A percentile compares a stretch with the other conserved stretches of the same genome.
Evolutionary conservation across 2,329 filamentous ascomycete species (phyloP).

Genomic region (Periconia digitata): DNA sequence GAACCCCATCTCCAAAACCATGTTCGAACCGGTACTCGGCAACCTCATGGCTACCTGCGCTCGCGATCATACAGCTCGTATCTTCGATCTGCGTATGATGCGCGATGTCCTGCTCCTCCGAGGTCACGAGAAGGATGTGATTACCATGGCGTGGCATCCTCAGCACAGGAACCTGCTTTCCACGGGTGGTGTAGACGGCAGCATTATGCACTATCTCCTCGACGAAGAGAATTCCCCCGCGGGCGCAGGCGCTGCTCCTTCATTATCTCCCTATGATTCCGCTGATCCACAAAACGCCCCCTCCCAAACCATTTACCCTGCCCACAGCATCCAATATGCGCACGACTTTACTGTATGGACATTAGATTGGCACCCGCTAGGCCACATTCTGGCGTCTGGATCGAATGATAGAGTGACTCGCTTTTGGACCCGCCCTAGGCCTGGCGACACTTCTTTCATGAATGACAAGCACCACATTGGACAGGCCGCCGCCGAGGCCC

Average conservation of each 20-base stretch:
- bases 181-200: slow-evolving; percentile 86
- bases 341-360: slow-evolving; percentile 98
- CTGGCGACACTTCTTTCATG: slow-evolving; percentile 80
- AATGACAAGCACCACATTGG: slow-evolving; percentile 96
- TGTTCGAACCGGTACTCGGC: slow-evolving; percentile 84
- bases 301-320: slow-evolving; percentile 88
- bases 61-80: slow-evolving; percentile 85
- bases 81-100: slow-evolving; percentile 98
- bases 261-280: slow-evolving; percentile 81
- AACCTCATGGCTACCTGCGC: slow-evolving; percentile 88
- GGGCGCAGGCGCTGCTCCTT: slow-evolving; percentile 67
- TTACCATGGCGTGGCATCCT: slow-evolving; percentile 90
- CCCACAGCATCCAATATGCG: slow-evolving; percentile 81
- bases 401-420: slow-evolving; percentile 96
- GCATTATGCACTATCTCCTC: slow-evolving; percentile 90
- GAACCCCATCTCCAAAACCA: slow-evolving; percentile 90
- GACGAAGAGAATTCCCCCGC: slow-evolving; percentile 87
- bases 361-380: slow-evolving; percentile 94
- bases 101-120: slow-evolving; percentile 91
- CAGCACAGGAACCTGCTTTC: slow-evolving; percentile 86
- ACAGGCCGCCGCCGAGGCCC: slow-evolving; percentile 86
- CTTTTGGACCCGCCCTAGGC: slow-evolving; percentile 91
- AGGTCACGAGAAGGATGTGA: slow-evolving; percentile 95
- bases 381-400: slow-evolving; percentile 91
- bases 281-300: slow-evolving; percentile 77